Conservation (phyloP, 1,284 basidiomycete species). For the Sporisorium exsertum region DNA sequence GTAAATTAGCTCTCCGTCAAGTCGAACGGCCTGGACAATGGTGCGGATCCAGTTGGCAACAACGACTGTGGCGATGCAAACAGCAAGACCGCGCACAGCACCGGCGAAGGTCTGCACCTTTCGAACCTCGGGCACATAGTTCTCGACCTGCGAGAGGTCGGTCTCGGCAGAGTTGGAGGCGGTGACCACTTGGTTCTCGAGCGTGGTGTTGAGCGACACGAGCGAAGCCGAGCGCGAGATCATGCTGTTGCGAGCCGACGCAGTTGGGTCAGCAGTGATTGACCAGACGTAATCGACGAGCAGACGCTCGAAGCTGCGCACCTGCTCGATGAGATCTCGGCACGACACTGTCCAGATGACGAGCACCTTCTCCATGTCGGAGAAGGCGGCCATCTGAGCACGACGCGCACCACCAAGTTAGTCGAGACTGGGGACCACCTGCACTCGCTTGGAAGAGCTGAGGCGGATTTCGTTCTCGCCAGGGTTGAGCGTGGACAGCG, state of each 20-base stretch:
- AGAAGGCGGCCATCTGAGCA: conserved; percentile 85
- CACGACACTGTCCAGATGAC: conserved; percentile 80
- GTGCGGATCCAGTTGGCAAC: conserved; percentile 31
- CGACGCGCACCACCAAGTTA: conserved; percentile 79
- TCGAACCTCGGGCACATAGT: conserved; percentile 24
- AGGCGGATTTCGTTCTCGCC: conserved; percentile 45
- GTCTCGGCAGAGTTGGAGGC: conserved; percentile 11
- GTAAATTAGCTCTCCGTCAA: conserved; percentile 28
- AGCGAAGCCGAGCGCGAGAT: conserved; percentile 34
- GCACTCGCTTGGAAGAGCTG: conserved; percentile 42
- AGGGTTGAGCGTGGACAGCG: conserved; percentile 70
- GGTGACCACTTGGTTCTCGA: conserved; percentile 21
- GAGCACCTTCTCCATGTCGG: conserved; percentile 80
- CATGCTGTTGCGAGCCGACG: conserved; percentile 32
- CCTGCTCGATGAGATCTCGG: conserved; percentile 71
- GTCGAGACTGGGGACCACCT: conserved; percentile 72
- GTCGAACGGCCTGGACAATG: conserved; percentile 28
- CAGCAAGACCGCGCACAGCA: conserved; percentile 25
- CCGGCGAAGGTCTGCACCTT: conserved; percentile 19
- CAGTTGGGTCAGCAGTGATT: conserved; percentile 30
- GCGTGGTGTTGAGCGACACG: conserved; percentile 29
- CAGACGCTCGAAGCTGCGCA: conserved; percentile 77
- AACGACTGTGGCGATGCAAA: conserved; percentile 29
- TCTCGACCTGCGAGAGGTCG: conserved; percentile 18
- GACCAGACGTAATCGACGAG: conserved; percentile 83